phyloP scores from a whole-genome alignment of 306 rosid genomes.

The Canavalia ensiformis region DNA sequence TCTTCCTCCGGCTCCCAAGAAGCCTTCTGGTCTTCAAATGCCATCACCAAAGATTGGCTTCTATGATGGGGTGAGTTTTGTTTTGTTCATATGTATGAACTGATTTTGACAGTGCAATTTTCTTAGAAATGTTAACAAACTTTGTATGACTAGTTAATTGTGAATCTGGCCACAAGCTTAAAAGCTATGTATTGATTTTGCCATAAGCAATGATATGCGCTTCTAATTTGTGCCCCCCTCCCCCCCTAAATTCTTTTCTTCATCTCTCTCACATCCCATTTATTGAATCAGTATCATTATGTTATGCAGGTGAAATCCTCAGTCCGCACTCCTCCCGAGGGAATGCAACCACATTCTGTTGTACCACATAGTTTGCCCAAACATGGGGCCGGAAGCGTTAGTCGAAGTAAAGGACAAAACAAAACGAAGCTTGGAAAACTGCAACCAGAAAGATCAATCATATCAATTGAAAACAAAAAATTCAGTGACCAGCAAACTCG shows the following conservation, averaged over 20 bases:
- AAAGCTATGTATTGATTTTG: conserved; percentile 7
- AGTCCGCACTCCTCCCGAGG: conserved; percentile 59
- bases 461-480: too few species aligned
- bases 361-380: conserved; percentile 47
- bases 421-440: too few species aligned
- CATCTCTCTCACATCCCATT: neutral
- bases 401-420: too few species aligned
- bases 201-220: conserved; percentile 10
- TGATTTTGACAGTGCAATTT: conserved; percentile 11
- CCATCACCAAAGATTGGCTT: conserved; percentile 85
- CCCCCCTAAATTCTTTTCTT: too few species aligned
- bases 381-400: too few species aligned
- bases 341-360: conserved; percentile 51
- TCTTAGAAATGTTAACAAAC: neutral
- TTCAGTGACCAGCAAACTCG: too few species aligned
- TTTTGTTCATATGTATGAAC: conserved; percentile 38
- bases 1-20: conserved; percentile 54
- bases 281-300: conserved; percentile 15
- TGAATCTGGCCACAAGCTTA: conserved; percentile 22
- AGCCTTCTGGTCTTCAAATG: conserved; percentile 74
- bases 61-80: conserved; percentile 77
- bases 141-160: neutral
- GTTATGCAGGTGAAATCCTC: conserved; percentile 62
- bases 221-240: neutral
- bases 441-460: too few species aligned